A percentile compares a stretch with the other conserved stretches of the same genome.
These are phyloP conservation scores for Nitzschia sp. DNA, from an alignment of 108 stramenopile species.

Conservation along the genomic window DNA sequence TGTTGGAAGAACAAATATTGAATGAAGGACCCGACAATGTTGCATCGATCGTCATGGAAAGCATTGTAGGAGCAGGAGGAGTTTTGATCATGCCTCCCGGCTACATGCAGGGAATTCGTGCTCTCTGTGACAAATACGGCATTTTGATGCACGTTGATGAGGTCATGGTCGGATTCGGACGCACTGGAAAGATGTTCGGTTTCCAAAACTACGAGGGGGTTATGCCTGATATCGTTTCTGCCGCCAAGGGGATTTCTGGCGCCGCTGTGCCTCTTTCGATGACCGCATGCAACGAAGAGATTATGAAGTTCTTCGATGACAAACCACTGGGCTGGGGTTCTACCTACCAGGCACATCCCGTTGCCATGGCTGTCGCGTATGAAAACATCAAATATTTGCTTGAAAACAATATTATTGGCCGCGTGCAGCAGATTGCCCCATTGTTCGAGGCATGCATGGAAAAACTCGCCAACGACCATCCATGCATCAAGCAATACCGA, in stretches of 20 bases:
- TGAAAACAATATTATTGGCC: conserved; percentile 50
- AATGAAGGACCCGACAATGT: conserved; percentile 70
- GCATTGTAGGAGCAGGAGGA: conserved; percentile 94
- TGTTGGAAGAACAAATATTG: conserved; percentile 72
- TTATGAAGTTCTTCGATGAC: conserved; percentile 67
- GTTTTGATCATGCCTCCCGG: conserved; percentile 69
- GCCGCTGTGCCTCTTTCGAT: conserved; percentile 52
- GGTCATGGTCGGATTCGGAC: conserved; percentile 97
- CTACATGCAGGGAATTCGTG: conserved; percentile 75
- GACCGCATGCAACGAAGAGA: conserved; percentile 51
- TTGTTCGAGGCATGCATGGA: conserved; percentile 53
- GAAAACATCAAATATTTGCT: conserved; percentile 58
- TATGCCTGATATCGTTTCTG: conserved; percentile 90
- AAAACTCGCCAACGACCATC: conserved; percentile 43
- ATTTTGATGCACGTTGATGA: conserved; percentile 94
- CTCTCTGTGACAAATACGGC: conserved; percentile 86
- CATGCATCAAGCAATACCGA: conserved; percentile 58
- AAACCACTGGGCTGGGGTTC: conserved; percentile 63
- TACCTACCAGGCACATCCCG: conserved; percentile 69
- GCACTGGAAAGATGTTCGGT: conserved; percentile 92
- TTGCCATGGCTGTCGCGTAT: conserved; percentile 63
- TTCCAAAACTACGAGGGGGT: conserved; percentile 89
- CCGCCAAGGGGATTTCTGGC: conserved; percentile 83
- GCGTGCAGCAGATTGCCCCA: conserved; percentile 46
- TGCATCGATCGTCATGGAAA: conserved; percentile 93